Percentiles rank a stretch among this genome's conserved stretches.
These are phyloP conservation scores for Chondrostereum purpureum DNA, from an alignment of 1,284 basidiomycete genomes.

Conservation along the genomic window DNA sequence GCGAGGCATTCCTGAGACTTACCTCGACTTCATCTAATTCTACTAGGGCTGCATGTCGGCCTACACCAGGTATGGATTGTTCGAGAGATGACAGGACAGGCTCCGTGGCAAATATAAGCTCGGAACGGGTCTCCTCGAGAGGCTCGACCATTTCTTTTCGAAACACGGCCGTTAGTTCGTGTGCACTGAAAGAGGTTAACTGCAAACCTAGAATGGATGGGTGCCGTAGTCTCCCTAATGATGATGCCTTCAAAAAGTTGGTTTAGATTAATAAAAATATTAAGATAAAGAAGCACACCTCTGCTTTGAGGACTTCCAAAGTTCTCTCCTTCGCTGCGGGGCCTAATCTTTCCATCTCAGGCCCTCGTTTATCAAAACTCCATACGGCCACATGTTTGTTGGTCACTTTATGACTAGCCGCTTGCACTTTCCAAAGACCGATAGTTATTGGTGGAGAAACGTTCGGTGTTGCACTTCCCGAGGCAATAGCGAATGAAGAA, in stretches of 20 bases:
- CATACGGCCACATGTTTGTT: conserved; percentile 85
- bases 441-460: conserved; percentile 56
- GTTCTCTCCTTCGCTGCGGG: conserved; percentile 62
- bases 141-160: conserved; percentile 92
- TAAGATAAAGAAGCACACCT: conserved; percentile 58
- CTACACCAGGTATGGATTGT: conserved; percentile 62
- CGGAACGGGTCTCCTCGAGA: conserved; percentile 87
- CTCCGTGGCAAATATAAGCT: conserved; percentile 92
- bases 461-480: conserved; percentile 30
- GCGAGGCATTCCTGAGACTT: conserved; percentile 17
- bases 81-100: conserved; percentile 75
- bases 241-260: conserved; percentile 76
- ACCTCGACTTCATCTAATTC: conserved; percentile 91
- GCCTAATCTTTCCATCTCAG: conserved; percentile 67
- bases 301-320: conserved; percentile 79
- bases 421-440: conserved; percentile 85
- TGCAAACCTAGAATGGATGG: conserved; percentile 82
- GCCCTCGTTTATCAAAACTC: conserved; percentile 77
- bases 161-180: not conserved
- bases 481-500: not conserved
- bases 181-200: not conserved
- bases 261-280: conserved; percentile 2
- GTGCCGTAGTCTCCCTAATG: conserved; percentile 83
- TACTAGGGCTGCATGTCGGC: conserved; percentile 48
- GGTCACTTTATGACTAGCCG: conserved; percentile 81